Conservation (phyloP, 371 early-diverging fungal species). For the Mortierella sp. region DNA sequence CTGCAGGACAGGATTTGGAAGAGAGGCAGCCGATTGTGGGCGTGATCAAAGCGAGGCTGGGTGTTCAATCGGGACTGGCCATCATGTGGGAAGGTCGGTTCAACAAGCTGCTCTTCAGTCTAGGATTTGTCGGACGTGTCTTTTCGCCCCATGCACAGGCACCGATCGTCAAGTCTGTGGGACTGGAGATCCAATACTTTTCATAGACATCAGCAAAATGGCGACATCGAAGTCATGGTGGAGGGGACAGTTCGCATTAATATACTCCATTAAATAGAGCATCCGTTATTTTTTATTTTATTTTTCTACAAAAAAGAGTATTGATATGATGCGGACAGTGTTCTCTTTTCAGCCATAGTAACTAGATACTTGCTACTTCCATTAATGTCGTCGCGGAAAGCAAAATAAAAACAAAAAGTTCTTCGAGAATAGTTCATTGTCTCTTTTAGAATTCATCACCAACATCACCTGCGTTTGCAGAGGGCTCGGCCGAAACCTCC, state of each 20-base stretch:
- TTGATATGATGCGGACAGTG: too few relatives aligned
- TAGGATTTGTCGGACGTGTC: conserved; percentile 69
- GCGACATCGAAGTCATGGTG: too few relatives aligned
- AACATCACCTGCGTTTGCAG: not conserved
- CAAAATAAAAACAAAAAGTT: too few relatives aligned
- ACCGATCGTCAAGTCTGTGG: conserved; percentile 67
- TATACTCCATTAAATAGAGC: too few relatives aligned
- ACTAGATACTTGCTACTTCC: too few relatives aligned
- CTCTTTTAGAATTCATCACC: not conserved
- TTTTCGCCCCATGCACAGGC: conserved; percentile 43
- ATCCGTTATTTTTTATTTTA: too few relatives aligned
- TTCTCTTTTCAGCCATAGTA: too few relatives aligned
- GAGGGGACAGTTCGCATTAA: too few relatives aligned
- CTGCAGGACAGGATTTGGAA: conserved; percentile 5
- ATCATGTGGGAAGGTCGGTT: conserved; percentile 78
- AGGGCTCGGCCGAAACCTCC: conserved; percentile 10
- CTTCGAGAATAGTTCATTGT: too few relatives aligned
- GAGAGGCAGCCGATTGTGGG: conserved; percentile 56
- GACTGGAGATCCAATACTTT: conserved; percentile 74
- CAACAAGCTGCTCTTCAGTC: conserved; percentile 68
- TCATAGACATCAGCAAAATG: conserved; percentile 55
- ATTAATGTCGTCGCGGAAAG: too few relatives aligned
- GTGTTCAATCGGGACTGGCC: conserved; percentile 64
- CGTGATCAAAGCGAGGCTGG: conserved; percentile 68
- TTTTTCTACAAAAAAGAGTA: too few relatives aligned